These are phyloP conservation scores for Tetrastigma voinierianum DNA, from an alignment of 164 flowering plant genomes.

Conservation along the genomic window DNA sequence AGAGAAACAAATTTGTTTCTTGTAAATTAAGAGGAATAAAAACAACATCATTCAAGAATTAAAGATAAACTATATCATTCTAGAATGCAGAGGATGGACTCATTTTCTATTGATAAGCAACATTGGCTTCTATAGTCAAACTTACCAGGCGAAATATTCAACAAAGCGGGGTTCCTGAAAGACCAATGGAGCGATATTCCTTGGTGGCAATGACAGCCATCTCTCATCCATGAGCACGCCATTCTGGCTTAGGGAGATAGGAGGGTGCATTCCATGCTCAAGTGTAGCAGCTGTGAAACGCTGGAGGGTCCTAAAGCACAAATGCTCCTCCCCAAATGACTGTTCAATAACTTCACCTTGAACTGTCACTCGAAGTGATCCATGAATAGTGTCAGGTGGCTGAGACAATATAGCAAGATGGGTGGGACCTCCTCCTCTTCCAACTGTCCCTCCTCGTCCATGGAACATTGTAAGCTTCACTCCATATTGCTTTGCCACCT, in stretches of 20 bases:
- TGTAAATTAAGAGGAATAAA: too few relatives aligned
- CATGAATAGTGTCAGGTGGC: constrained; percentile 92
- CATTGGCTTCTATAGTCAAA: not conserved
- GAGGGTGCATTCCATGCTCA: constrained; percentile 96
- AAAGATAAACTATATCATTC: too few relatives aligned
- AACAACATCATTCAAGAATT: too few relatives aligned
- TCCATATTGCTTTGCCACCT: constrained; percentile 82
- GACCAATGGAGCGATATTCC: constrained; percentile 80
- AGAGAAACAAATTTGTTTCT: too few relatives aligned
- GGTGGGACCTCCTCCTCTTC: constrained; percentile 99
- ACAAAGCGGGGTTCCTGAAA: constrained; percentile 92
- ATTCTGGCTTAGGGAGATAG: constrained; percentile 91
- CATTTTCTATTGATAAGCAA: too few relatives aligned
- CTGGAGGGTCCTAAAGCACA: constrained; percentile 93
- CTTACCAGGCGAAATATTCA: constrained; percentile 95
- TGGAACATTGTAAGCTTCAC: constrained; percentile 98
- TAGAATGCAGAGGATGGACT: too few relatives aligned
- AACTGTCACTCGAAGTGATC: constrained; percentile 90
- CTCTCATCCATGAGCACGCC: constrained; percentile 97
- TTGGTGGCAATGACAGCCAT: constrained; percentile 80
- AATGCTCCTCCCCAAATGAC: constrained; percentile 94
- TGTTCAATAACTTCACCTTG: constrained; percentile 98
- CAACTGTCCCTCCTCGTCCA: constrained; percentile 98
- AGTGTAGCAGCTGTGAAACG: constrained; percentile 95
- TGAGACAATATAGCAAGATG: constrained; percentile 98